Percentiles rank a stretch among this genome's conserved stretches.
phyloP scores from a whole-genome alignment of 306 rosid species.

The Purshia tridentata region DNA sequence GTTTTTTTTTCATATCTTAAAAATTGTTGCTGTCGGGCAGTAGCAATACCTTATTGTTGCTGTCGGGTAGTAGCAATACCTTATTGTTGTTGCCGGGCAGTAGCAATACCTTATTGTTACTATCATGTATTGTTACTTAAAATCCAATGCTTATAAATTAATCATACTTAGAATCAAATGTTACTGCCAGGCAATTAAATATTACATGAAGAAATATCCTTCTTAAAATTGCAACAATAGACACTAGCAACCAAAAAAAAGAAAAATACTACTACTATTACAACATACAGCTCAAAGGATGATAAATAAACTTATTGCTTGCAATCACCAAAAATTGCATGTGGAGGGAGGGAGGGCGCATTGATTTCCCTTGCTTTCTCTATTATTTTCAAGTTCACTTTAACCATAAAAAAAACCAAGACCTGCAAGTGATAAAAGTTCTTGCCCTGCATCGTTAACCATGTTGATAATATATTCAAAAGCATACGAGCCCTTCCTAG shows the following conservation, averaged over 20 bases:
- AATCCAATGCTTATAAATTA: too few species aligned
- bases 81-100: too few species aligned
- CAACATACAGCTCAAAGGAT: slow-evolving; percentile 12
- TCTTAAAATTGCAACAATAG: background rate
- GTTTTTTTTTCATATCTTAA: too few species aligned
- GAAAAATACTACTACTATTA: background rate
- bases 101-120: too few species aligned
- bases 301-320: slow-evolving; percentile 3
- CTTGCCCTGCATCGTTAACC: slow-evolving; percentile 86
- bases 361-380: background rate
- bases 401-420: slow-evolving; percentile 69
- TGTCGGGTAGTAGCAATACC: too few species aligned
- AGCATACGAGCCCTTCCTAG: slow-evolving; percentile 65
- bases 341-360: background rate
- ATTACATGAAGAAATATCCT: slow-evolving; percentile 12
- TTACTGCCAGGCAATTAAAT: too few species aligned
- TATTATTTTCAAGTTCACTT: background rate
- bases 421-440: slow-evolving; percentile 79
- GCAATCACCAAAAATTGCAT: slow-evolving; percentile 12
- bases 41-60: too few species aligned
- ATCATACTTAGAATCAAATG: too few species aligned
- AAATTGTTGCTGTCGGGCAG: too few species aligned
- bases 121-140: too few species aligned
- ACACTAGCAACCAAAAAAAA: slow-evolving; percentile 4
- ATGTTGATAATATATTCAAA: slow-evolving; percentile 65